Conservation (phyloP, 2,329 filamentous ascomycete species). For the Diaporthe capsici region DNA sequence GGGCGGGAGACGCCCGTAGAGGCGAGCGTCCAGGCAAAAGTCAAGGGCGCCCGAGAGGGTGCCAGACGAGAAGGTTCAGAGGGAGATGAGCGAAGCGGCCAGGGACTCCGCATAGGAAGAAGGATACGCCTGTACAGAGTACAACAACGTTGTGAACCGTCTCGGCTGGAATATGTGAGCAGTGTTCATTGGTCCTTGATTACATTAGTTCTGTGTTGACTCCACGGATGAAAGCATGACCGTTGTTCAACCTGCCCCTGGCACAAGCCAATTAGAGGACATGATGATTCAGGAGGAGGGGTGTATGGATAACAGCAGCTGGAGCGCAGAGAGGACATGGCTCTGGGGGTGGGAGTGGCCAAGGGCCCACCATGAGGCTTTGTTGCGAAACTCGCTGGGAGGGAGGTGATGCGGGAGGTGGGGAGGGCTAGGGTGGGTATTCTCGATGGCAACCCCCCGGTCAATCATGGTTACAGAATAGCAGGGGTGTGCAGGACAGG, state of each 20-base stretch:
- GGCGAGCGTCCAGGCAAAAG: slow-evolving; percentile 39
- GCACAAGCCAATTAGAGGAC: slow-evolving; percentile 56
- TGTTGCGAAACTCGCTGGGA: slow-evolving; percentile 44
- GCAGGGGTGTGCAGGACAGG: slow-evolving; percentile 42
- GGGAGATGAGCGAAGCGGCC: slow-evolving; percentile 46
- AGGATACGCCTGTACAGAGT: slow-evolving; percentile 37
- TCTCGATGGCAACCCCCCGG: slow-evolving; percentile 28
- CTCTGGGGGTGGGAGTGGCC: slow-evolving; percentile 38
- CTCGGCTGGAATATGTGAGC: slow-evolving; percentile 57
- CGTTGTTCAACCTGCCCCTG: slow-evolving; percentile 59
- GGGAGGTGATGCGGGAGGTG: slow-evolving; percentile 44
- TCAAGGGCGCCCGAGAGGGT: slow-evolving; percentile 37
- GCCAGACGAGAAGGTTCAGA: slow-evolving; percentile 40
- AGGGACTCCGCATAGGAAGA: slow-evolving; percentile 46
- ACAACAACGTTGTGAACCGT: slow-evolving; percentile 51
- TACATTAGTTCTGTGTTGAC: slow-evolving; percentile 60
- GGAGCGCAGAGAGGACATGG: slow-evolving; percentile 25
- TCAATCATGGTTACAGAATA: slow-evolving; percentile 36
- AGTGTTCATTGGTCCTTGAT: slow-evolving; percentile 59
- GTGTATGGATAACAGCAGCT: slow-evolving; percentile 39
- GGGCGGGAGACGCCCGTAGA: slow-evolving; percentile 15
- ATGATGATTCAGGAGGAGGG: slow-evolving; percentile 36
- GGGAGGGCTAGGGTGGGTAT: slow-evolving; percentile 40
- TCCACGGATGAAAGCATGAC: slow-evolving; percentile 67
- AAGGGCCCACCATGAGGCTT: slow-evolving; percentile 41